A percentile compares a stretch with the other conserved stretches of the same genome.
These are phyloP conservation scores for Phytophthora parvispora DNA, from an alignment of 352 stramenopile genomes.

Conservation along the genomic window DNA sequence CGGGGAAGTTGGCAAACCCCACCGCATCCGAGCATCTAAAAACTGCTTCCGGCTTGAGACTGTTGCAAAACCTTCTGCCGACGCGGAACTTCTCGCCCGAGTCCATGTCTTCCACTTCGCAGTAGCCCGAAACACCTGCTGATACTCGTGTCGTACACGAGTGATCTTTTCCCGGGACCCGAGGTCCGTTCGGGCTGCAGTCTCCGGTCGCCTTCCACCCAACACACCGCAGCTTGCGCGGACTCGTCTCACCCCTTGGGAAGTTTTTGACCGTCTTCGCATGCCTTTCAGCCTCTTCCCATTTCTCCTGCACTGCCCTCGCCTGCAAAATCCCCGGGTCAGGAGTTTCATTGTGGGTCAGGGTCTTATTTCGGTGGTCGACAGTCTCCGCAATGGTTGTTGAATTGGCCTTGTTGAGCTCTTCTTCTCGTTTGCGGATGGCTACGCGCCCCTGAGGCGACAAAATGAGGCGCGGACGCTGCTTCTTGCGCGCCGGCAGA, in stretches of 20 bases:
- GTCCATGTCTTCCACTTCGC: constrained; percentile 41
- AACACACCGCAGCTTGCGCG: constrained; percentile 19
- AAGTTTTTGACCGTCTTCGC: constrained; percentile 19
- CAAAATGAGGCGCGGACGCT: constrained; percentile 16
- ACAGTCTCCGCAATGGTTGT: no score
- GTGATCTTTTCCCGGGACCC: constrained; percentile 17
- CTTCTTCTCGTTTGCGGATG: constrained; percentile 9
- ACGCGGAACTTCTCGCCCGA: constrained; percentile 36
- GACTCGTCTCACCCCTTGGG: background rate
- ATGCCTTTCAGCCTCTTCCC: constrained; percentile 6
- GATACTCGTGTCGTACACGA: constrained; percentile 19
- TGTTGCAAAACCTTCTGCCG: constrained; percentile 36
- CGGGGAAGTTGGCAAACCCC: constrained; percentile 44
- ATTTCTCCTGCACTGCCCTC: constrained; percentile 3
- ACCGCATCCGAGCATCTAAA: constrained; percentile 53
- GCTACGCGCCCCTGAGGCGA: constrained; percentile 15
- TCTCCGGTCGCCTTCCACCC: constrained; percentile 29
- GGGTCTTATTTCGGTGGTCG: constrained; percentile 2
- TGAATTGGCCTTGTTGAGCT: no score
- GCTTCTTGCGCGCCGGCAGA: constrained; percentile 8
- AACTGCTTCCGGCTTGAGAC: constrained; percentile 27
- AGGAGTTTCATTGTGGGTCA: background rate
- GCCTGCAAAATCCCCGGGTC: background rate
- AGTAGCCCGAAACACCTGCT: constrained; percentile 49
- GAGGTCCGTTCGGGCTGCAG: constrained; percentile 26